Evolutionary conservation across 225 moss, liverwort and hornwort genomes (phyloP).

Genomic region (Marchantia paleacea): DNA sequence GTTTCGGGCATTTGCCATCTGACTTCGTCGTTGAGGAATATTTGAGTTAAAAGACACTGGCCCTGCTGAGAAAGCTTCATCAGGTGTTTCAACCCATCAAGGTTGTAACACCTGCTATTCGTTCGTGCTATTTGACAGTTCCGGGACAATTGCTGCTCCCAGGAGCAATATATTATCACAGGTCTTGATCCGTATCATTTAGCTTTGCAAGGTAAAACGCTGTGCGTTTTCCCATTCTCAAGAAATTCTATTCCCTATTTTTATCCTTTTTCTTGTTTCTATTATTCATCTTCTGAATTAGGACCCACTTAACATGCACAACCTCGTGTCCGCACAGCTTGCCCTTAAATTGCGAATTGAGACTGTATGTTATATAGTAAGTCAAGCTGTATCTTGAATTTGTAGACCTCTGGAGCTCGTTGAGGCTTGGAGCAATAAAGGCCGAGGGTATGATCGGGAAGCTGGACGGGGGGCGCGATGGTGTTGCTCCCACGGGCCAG

Average conservation of each 20-base stretch:
- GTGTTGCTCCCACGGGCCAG: slow-evolving; percentile 45
- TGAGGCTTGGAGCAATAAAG: background rate
- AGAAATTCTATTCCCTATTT: background rate
- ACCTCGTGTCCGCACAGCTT: background rate
- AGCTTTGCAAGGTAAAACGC: too few species aligned
- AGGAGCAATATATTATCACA: background rate
- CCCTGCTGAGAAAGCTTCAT: background rate
- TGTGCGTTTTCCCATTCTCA: background rate
- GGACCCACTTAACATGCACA: background rate
- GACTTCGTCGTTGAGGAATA: background rate
- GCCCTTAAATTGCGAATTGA: background rate
- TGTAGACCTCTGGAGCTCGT: background rate
- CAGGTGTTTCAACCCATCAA: slow-evolving; percentile 14
- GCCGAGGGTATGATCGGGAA: slow-evolving; percentile 41
- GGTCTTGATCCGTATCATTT: background rate
- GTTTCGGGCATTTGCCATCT: background rate
- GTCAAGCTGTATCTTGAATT: background rate
- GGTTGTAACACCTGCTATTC: slow-evolving; percentile 13
- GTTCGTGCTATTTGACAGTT: background rate
- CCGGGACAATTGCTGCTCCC: too few species aligned
- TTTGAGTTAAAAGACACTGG: background rate
- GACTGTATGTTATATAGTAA: background rate
- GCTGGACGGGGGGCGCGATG: slow-evolving; percentile 44
- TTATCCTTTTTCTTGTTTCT: background rate
- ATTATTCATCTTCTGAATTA: background rate